Conservation (phyloP, 1,139 yeast genomes). For the Zygoascus sp. region DNA sequence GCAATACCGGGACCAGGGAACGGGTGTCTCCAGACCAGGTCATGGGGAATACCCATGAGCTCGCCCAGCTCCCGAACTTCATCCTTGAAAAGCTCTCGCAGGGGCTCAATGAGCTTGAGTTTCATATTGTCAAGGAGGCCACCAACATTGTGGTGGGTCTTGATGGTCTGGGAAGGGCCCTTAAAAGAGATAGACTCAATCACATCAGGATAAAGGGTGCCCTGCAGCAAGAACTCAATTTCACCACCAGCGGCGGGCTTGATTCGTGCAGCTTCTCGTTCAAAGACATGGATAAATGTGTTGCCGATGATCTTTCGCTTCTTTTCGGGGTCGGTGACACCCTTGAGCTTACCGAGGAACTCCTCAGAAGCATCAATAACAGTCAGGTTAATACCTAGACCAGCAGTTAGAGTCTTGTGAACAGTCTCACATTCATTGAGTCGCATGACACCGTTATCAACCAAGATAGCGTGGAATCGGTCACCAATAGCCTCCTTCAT, state of each 20-base stretch:
- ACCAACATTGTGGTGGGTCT: conserved; percentile 99
- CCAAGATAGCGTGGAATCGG: conserved; percentile 96
- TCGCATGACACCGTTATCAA: conserved; percentile 97
- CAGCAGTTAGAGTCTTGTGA: conserved; percentile 82
- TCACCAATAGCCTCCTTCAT: conserved; percentile 98
- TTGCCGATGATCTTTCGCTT: conserved; percentile 98
- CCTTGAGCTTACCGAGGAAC: conserved; percentile 79
- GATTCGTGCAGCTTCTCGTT: conserved; percentile 90
- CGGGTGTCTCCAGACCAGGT: conserved; percentile 99
- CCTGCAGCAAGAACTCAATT: conserved; percentile 90
- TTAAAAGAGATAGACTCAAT: conserved; percentile 97
- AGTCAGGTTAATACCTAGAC: conserved; percentile 88
- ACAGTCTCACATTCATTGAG: conserved; percentile 86
- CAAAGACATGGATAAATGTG: conserved; percentile 95
- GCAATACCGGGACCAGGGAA: conserved; percentile 99
- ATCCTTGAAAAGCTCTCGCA: conserved; percentile 96
- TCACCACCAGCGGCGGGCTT: conserved; percentile 76
- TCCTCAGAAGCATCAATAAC: conserved; percentile 93
- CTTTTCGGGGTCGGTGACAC: conserved; percentile 97
- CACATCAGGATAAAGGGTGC: conserved; percentile 97
- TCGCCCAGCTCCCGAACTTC: conserved; percentile 97
- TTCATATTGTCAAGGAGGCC: conserved; percentile 97
- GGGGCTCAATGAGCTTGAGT: conserved; percentile 94
- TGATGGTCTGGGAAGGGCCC: conserved; percentile 99
- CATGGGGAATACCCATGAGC: conserved; percentile 91